Conservation (phyloP, 2,329 filamentous ascomycete species). For the Sordariomycetes sp. region DNA sequence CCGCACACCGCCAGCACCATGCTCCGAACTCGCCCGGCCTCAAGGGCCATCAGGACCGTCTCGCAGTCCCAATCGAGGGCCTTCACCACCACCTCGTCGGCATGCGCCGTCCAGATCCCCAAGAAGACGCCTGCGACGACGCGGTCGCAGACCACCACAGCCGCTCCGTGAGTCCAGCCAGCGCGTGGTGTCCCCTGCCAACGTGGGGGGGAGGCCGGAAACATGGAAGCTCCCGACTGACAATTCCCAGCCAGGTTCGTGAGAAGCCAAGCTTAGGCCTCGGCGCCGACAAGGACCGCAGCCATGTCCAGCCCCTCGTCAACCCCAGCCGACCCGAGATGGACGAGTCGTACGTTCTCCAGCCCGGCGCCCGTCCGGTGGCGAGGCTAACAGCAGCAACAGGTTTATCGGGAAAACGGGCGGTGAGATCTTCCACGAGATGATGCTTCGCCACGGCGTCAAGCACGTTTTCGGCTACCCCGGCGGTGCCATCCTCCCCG, state of each 20-base stretch:
- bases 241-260: constrained; percentile 29
- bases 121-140: constrained; percentile 29
- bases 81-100: constrained; percentile 29
- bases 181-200: too few relatives aligned
- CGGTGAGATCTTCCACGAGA: constrained; percentile 96
- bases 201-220: too few relatives aligned
- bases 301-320: constrained; percentile 62
- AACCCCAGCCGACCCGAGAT: constrained; percentile 52
- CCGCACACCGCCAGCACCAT: constrained; percentile 21
- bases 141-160: constrained; percentile 40
- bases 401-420: constrained; percentile 92
- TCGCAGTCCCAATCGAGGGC: constrained; percentile 28
- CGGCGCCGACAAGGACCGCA: constrained; percentile 37
- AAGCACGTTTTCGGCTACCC: constrained; percentile 94
- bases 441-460: constrained; percentile 90
- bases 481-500: constrained; percentile 90
- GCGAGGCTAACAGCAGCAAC: too few relatives aligned
- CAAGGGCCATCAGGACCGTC: constrained; percentile 35
- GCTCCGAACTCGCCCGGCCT: constrained; percentile 39
- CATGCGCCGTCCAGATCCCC: constrained; percentile 21
- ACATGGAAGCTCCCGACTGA: neutral
- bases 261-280: constrained; percentile 55
- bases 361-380: too few relatives aligned
- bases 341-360: constrained; percentile 65
- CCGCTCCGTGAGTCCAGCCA: constrained; percentile 47